Evolutionary conservation across 257 asterid species (phyloP).

Genomic region (Nicotiana noctiflora): DNA sequence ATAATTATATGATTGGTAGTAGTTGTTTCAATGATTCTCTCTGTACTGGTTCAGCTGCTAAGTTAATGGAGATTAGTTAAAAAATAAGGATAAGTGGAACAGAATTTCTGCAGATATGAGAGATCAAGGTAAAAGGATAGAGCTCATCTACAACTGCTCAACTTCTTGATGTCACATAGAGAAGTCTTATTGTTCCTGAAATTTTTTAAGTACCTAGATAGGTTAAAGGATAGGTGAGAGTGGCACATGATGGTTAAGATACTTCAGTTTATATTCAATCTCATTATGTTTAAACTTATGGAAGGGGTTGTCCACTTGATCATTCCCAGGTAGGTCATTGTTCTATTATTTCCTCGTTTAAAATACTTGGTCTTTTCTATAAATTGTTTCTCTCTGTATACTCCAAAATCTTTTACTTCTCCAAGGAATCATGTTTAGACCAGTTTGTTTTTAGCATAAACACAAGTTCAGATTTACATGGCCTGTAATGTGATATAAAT

Average conservation of each 20-base stretch:
- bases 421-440: neutral
- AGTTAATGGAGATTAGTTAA: neutral
- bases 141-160: neutral
- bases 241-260: neutral
- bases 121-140: neutral
- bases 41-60: neutral
- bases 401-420: neutral
- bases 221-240: neutral
- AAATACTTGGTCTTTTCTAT: neutral
- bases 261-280: neutral
- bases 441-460: neutral
- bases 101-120: neutral
- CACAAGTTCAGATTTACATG: neutral
- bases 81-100: neutral
- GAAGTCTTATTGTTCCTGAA: neutral
- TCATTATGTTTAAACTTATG: neutral
- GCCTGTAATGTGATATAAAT: neutral
- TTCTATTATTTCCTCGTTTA: neutral
- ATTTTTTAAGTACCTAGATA: neutral
- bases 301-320: conserved; percentile 4
- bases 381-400: neutral
- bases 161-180: neutral
- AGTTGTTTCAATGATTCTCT: neutral
- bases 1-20: neutral
- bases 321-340: neutral